Evolutionary conservation across 2,329 filamentous ascomycete genomes (phyloP).

Genomic region (Alternaria angustiovoidea): DNA sequence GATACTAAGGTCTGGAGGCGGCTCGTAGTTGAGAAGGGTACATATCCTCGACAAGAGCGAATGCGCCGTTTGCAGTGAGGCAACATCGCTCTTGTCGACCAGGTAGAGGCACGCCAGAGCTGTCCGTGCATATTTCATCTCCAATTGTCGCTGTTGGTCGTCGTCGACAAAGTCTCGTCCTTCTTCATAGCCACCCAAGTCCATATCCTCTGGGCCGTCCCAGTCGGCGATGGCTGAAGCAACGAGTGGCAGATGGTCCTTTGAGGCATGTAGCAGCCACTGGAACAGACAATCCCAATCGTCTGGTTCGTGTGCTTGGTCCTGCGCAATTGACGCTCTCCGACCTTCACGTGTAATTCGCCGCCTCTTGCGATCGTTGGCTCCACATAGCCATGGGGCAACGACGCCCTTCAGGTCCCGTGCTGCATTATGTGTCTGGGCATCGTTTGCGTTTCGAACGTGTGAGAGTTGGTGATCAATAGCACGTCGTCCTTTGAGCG

Average conservation of each 20-base stretch:
- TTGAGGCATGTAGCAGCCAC: conserved; percentile 71
- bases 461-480: conserved; percentile 65
- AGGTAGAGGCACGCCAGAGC: conserved; percentile 73
- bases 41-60: conserved; percentile 67
- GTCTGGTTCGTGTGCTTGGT: conserved; percentile 33
- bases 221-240: conserved; percentile 72
- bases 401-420: conserved; percentile 74
- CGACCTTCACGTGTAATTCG: conserved; percentile 51
- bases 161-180: conserved; percentile 66
- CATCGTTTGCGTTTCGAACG: conserved; percentile 21
- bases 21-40: conserved; percentile 67
- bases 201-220: conserved; percentile 75
- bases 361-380: conserved; percentile 64
- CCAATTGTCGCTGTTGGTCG: conserved; percentile 66
- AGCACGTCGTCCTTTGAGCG: conserved; percentile 65
- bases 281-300: conserved; percentile 75
- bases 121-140: conserved; percentile 71
- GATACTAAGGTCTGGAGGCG: conserved; percentile 58
- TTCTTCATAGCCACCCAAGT: conserved; percentile 68
- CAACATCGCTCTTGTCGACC: conserved; percentile 65
- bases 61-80: conserved; percentile 68
- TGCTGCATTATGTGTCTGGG: conserved; percentile 55
- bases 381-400: conserved; percentile 76
- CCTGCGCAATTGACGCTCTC: conserved; percentile 49
- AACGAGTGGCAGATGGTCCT: conserved; percentile 68